Evolutionary conservation across 257 asterid species (phyloP), one percentile per base, ranked within the genome.

Genomic region (Jaltomata sinuosa): DNA sequence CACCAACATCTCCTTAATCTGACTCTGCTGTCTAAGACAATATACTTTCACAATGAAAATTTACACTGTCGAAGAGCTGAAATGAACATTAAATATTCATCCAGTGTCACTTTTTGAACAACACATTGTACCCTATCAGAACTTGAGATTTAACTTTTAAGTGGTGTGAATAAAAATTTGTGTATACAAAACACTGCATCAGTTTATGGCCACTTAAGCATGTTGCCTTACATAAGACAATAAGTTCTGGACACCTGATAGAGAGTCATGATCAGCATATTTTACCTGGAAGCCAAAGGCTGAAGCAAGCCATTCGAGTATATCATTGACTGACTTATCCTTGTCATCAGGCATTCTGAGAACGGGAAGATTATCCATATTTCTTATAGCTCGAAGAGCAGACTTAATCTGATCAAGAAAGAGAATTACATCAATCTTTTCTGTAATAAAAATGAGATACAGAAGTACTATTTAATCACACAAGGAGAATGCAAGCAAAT

Each of bases 251-350:
- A 76, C 54, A 53, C 21, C 47, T 22, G 16, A 0, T 54, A 53
- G 87, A 64, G 61, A 76, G 81, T 76, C 55, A 10, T 50, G 79
- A 25, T 61, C n/a, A 82, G 71, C 42, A 22, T 76, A 89, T 27
- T 84, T 80, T 87, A 95, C 99, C 99, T 97, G 99, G 86, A 97
- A 97, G 57, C 99, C 99, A 89, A 97, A 97, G 85, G 92, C 92
- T 68, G 92, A 83, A 89, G 96, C 90, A 85, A 97, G 98, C 99
- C 99, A 97, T 88, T 94, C 98, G 61, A 95, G 94, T 87, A 97
- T 95, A 78, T 97, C 99, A 55, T 85, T 91, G 19, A 89, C 93
- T 57, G 88, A 84, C 86, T 89, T 93, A 85, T 88, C 89, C 85
- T 87, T 89, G 85, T 88, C 92, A 77, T 90, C 95, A 54, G 94